phyloP scores from a whole-genome alignment of 306 rosid genomes.

The Styphnolobium japonicum region DNA sequence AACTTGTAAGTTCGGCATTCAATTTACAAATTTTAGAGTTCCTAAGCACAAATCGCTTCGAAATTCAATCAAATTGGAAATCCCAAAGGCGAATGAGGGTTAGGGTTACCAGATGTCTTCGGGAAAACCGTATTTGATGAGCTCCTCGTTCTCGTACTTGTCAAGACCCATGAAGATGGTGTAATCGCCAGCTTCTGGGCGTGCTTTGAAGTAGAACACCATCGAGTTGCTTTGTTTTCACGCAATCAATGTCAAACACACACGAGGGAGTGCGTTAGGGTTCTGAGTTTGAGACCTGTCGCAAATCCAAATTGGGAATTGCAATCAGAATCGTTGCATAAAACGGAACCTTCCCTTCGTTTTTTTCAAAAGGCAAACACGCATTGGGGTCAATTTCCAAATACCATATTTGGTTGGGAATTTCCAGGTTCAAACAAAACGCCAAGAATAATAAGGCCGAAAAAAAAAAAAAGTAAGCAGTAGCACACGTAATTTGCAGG shows the following conservation, averaged over 20 bases:
- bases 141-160: slow-evolving; percentile 97
- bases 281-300: slow-evolving; percentile 22
- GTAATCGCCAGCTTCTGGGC: slow-evolving; percentile 91
- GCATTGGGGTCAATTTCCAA: not conserved
- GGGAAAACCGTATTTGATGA: slow-evolving; percentile 89
- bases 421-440: not conserved
- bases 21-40: not conserved
- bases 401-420: not conserved
- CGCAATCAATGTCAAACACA: slow-evolving; percentile 2
- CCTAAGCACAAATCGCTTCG: not conserved
- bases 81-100: not conserved
- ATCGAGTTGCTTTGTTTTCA: slow-evolving; percentile 35
- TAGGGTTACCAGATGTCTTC: slow-evolving; percentile 89
- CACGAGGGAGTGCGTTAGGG: slow-evolving; percentile 38
- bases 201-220: slow-evolving; percentile 99
- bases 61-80: not conserved
- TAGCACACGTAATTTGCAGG: too few relatives aligned
- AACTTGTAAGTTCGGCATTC: not conserved
- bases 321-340: slow-evolving; percentile 18
- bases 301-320: slow-evolving; percentile 1
- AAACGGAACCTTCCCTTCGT: not conserved
- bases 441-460: too few relatives aligned
- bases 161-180: slow-evolving; percentile 99
- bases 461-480: too few relatives aligned
- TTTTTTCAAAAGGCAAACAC: not conserved